Conservation (phyloP, 768 basidiomycete species). For the Strobilomyces echinocephalus region DNA sequence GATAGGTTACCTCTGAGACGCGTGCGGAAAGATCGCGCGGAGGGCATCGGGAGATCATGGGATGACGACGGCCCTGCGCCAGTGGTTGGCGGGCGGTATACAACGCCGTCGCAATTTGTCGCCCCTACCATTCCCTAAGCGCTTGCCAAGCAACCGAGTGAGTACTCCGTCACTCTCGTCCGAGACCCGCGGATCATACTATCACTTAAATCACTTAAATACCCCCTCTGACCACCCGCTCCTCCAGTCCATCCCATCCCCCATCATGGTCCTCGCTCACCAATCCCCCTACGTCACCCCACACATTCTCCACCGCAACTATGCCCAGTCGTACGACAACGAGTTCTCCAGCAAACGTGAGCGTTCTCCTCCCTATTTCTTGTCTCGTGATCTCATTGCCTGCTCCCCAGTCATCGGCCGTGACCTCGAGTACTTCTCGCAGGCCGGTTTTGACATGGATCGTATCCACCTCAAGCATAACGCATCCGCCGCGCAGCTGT, state of each 20-base stretch:
- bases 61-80: slow-evolving; percentile 25
- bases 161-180: slow-evolving; percentile 10
- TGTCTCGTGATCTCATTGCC: slow-evolving; percentile 7
- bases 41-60: slow-evolving; percentile 32
- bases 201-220: slow-evolving; percentile 12
- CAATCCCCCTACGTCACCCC: slow-evolving; percentile 84
- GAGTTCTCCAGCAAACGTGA: slow-evolving; percentile 57
- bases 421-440: slow-evolving; percentile 95
- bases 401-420: slow-evolving; percentile 70
- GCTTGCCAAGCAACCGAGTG: slow-evolving; percentile 16
- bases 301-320: slow-evolving; percentile 83
- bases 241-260: neutral
- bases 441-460: slow-evolving; percentile 99
- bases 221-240: neutral
- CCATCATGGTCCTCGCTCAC: slow-evolving; percentile 58
- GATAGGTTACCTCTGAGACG: neutral
- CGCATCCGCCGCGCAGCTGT: slow-evolving; percentile 82
- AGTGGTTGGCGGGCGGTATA: slow-evolving; percentile 26
- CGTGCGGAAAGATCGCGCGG: slow-evolving; percentile 21
- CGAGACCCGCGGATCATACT: slow-evolving; percentile 27
- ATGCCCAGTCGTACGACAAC: slow-evolving; percentile 68
- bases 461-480: slow-evolving; percentile 95
- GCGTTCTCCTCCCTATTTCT: slow-evolving; percentile 20
- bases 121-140: neutral
- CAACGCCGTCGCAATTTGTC: slow-evolving; percentile 14